A percentile compares a stretch with the other conserved stretches of the same genome.
Evolutionary conservation across 2,329 filamentous ascomycete species (phyloP).

Genomic region (Aspergillus terreus): DNA sequence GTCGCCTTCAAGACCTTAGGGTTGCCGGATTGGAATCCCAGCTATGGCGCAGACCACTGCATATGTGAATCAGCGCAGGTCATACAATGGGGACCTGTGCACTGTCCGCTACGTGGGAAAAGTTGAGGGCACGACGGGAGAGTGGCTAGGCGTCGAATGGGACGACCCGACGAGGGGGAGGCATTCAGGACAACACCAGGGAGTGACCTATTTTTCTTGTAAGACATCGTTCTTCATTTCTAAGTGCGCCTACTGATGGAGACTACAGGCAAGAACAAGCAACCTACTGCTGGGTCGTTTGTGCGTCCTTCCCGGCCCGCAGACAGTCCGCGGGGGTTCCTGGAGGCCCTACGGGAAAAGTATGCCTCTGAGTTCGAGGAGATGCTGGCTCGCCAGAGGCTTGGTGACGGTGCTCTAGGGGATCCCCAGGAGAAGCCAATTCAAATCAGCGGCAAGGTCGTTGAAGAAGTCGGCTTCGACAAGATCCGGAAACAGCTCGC

Average conservation of each 20-base stretch:
- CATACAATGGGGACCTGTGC: conserved; percentile 72
- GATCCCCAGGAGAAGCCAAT: conserved; percentile 51
- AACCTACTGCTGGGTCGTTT: conserved; percentile 76
- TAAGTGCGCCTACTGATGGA: conserved; percentile 11
- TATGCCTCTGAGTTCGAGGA: conserved; percentile 64
- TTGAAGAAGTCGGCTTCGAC: conserved; percentile 91
- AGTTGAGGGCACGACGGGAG: conserved; percentile 70
- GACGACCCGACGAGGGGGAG: conserved; percentile 83
- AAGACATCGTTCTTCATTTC: conserved; percentile 18
- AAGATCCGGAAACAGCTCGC: conserved; percentile 82
- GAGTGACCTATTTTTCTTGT: conserved; percentile 80
- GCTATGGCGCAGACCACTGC: conserved; percentile 14
- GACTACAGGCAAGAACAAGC: conserved; percentile 55
- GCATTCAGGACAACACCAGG: conserved; percentile 80
- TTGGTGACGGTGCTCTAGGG: not conserved
- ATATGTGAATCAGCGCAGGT: conserved; percentile 70
- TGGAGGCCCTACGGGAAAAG: conserved; percentile 76
- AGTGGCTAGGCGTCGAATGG: conserved; percentile 96
- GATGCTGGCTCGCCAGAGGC: conserved; percentile 17
- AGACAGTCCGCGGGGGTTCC: conserved; percentile 68
- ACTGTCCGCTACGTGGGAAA: conserved; percentile 80
- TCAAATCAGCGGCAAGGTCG: conserved; percentile 74
- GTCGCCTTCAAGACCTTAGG: too few relatives aligned
- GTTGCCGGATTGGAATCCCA: not conserved
- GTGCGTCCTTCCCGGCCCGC: conserved; percentile 70